Base-by-base conservation (phyloP, 768 basidiomycete genomes). In the Mycena chlorophos region DNA sequence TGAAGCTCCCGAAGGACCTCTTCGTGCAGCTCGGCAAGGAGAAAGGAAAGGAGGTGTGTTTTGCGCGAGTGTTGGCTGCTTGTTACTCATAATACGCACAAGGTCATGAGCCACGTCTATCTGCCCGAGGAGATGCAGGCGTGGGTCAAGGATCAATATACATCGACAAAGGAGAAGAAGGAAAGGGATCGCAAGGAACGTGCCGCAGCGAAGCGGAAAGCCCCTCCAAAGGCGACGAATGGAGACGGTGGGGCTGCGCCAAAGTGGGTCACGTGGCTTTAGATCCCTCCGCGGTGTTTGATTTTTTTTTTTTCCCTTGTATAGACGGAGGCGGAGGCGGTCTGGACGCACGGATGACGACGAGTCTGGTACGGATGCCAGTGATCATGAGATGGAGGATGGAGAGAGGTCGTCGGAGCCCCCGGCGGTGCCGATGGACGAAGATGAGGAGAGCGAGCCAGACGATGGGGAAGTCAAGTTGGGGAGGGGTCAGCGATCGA, bases 1-100 rank as follows among this genome's bases (percentile, higher is more conserved):
- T 95, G 40, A 82, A 83, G 60, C 70, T 98, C 19, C 96, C 94
- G 0, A 66, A 77, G 14, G 94, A 97, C 67, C 91, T 97, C 45
- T 80, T 98, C 56, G 81, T 84, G 26, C 73, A 86, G 2, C 74
- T 94, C 45, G 85, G 87, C 1, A 85, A 71, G 60, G 68, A 80
- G 2, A 91, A 89, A 40, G 82, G 82, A 1, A 83, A 84, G 55
- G 78, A 86, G 79, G 91, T 84, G n/a, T n/a, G n/a, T n/a, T n/a
- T 50, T 19, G 57, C 30, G 1, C 22, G 20, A 34, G 47, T 25
- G 20, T 10, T 29, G 38, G 38, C 14, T 39, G 22, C 19, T 25
- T 40, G 13, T 20, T 40, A 19, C 26, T 17, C 45, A 14, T 12
- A 27, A n/a, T 17, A 29, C 19, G 28, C n/a, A 34, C 5, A 53